phyloP scores from a whole-genome alignment of 2,329 filamentous ascomycete genomes.

The Pseudopithomyces chartarum region DNA sequence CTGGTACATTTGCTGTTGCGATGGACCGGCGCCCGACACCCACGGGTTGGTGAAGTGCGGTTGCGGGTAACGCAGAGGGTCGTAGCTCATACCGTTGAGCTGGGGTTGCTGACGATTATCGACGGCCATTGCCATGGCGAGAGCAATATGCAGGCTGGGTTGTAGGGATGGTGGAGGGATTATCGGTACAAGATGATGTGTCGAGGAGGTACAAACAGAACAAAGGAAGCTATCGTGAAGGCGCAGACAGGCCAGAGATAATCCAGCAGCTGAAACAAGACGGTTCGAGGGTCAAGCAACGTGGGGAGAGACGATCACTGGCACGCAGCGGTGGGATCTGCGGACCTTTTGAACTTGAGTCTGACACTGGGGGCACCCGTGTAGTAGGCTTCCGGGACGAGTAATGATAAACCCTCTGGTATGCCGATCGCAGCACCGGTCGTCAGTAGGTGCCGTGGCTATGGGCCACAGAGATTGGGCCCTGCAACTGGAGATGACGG shows the following conservation, averaged over 20 bases:
- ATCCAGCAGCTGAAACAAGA: constrained; percentile 41
- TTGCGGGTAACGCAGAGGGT: constrained; percentile 72
- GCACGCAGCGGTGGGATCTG: constrained; percentile 55
- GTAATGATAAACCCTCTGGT: constrained; percentile 44
- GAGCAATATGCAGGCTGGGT: constrained; percentile 1
- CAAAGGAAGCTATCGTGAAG: constrained; percentile 33
- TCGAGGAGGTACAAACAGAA: constrained; percentile 26
- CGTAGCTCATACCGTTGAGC: constrained; percentile 77
- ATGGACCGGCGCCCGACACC: constrained; percentile 65
- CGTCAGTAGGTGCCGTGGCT: constrained; percentile 42
- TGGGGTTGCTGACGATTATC: constrained; percentile 76
- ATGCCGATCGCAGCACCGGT: constrained; percentile 45
- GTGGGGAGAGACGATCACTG: constrained; percentile 56
- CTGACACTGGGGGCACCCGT: constrained; percentile 43
- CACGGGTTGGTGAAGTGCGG: constrained; percentile 92
- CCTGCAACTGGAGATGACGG: constrained; percentile 36
- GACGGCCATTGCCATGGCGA: constrained; percentile 88
- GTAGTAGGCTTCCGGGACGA: constrained; percentile 34
- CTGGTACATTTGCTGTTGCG: constrained; percentile 67
- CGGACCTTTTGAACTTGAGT: constrained; percentile 49
- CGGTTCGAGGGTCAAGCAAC: constrained; percentile 47
- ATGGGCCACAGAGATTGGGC: constrained; percentile 44
- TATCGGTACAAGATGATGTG: constrained; percentile 15
- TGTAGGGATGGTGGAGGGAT: constrained; percentile 10
- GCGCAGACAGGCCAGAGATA: constrained; percentile 24